Base-by-base conservation (phyloP, 768 basidiomycete genomes). In the Dacryopinax spathularia region DNA sequence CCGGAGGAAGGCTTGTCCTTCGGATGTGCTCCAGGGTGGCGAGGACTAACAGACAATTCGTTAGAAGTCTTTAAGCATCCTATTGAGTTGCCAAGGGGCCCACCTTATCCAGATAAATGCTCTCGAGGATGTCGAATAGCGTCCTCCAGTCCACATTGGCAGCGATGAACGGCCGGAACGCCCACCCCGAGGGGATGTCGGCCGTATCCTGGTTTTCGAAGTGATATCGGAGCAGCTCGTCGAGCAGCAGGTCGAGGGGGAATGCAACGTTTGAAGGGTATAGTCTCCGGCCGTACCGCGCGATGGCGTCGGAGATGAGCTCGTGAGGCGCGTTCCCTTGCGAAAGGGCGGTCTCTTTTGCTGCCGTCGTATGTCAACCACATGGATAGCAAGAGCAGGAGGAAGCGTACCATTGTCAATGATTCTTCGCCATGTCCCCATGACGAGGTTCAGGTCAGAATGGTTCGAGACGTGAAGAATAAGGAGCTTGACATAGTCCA, bases 401-500 rank as follows among this genome's bases (percentile, higher is more conserved):
- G 3, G 6, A 56, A 27, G 29, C 82, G 65, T 72, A 89, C 92
- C 83, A 66, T 87, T 84, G 60, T 89, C 84, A 65, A 96, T 82
- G 68, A 98, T 84, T 67, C 83, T 84, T 67, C 86, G 86, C 95
- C 95, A 98, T 16, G 94, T 91, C 2, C 87, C 84, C 63, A 83
- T 80, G 18, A 91, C 85, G 34, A 95, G 75, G 48, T 79, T 81
- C 64, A 90, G 86, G 67, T 98, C 91, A 2, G 85, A 84, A 71
- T 95, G 91, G 72, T 94, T 92, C 7, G 95, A 94, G 6, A 95
- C 88, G 72, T 96, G 88, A 62, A 97, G 79, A 71, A 95, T 93
- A 29, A 96, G 80, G 5, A 99, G 79, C 71, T 92, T 91, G 72
- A 91, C 84, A 36, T 85, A 79, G 4, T 88, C 84, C 15, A 96